These are phyloP conservation scores for Saccharomyces hybrid DNA, from an alignment of 1,139 yeast genomes.

Conservation along the genomic window DNA sequence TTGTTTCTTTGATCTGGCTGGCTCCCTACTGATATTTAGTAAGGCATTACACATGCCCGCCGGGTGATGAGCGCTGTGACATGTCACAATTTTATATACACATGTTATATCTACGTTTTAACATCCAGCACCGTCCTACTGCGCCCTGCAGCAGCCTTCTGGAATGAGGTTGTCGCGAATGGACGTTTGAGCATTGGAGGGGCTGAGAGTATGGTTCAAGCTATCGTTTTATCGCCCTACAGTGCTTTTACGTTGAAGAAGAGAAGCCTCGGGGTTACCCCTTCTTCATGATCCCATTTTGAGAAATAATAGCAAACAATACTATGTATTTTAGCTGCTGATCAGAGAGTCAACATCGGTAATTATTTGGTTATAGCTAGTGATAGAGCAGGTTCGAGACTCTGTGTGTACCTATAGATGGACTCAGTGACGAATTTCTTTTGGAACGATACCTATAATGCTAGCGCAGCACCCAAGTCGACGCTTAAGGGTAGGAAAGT, in stretches of 20 bases:
- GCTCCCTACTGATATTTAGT: neutral
- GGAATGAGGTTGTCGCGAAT: neutral
- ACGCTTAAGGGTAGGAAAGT: conserved; percentile 1
- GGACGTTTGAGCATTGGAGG: too few species aligned
- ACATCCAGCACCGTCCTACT: neutral
- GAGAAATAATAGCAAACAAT: neutral
- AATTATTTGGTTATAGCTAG: too few species aligned
- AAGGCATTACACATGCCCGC: neutral
- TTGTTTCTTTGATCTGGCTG: neutral
- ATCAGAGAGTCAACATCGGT: neutral
- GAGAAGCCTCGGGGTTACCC: neutral
- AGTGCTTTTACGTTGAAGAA: too few species aligned
- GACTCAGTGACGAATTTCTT: conserved; percentile 4
- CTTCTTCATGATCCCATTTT: neutral
- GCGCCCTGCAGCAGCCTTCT: neutral
- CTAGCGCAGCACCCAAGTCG: conserved; percentile 1
- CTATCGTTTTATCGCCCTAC: too few species aligned
- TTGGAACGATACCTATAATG: conserved; percentile 5
- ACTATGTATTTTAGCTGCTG: neutral
- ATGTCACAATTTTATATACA: neutral
- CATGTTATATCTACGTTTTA: neutral
- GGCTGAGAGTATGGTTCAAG: too few species aligned
- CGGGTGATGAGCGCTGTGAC: neutral
- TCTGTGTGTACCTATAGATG: neutral
- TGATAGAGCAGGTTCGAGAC: too few species aligned